Evolutionary conservation across 2,329 filamentous ascomycete genomes (phyloP), one percentile per base, ranked within the genome.

Genomic region (Ceratocystis lukuohia): DNA sequence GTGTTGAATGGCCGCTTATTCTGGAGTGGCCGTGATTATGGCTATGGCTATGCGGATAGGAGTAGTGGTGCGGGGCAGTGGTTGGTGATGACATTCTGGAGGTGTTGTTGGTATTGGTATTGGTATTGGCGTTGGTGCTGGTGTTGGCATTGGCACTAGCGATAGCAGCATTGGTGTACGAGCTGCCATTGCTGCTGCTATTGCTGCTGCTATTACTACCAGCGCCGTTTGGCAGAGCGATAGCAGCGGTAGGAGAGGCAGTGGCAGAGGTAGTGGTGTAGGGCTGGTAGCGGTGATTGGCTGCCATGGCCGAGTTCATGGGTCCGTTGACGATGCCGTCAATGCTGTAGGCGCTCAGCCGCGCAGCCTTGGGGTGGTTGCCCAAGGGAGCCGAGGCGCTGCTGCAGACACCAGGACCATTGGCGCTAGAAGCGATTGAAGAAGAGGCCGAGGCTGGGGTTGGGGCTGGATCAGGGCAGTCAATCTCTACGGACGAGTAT

Each of bases 401-500:
- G 56, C 66, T 65, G 66, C n/a, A 48, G 41, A 37, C n/a, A 22
- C 33, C 8, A 15, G n/a, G 25, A 17, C 41, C 37, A 44, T 66
- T 50, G 61, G 45, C 37, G 41, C 67, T 64, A n/a, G 41, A 44
- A n/a, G 3, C 17, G 53, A 57, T 15, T 3, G 37, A 46, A n/a
- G 61, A 28, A 30, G 61, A 33, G n/a, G 25, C 61, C 3, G 28
- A 28, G 25, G 56, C 37, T 41, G 28, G 46, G 56, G 61, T 65
- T 65, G 70, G 67, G 48, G 68, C 45, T 66, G 67, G 70, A n/a
- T 69, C 65, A 28, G 70, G 69, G 37, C 73, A 73, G 57, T 73
- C 71, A 62, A 72, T 71, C 65, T 74, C 71, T 71, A 76, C 73
- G 61, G 73, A 70, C 66, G 71, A 70, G n/a, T 76, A 72, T 15